Percentiles rank a stretch among this genome's conserved stretches.
phyloP scores from a whole-genome alignment of 257 asterid genomes.

The Gardenia jasminoides region DNA sequence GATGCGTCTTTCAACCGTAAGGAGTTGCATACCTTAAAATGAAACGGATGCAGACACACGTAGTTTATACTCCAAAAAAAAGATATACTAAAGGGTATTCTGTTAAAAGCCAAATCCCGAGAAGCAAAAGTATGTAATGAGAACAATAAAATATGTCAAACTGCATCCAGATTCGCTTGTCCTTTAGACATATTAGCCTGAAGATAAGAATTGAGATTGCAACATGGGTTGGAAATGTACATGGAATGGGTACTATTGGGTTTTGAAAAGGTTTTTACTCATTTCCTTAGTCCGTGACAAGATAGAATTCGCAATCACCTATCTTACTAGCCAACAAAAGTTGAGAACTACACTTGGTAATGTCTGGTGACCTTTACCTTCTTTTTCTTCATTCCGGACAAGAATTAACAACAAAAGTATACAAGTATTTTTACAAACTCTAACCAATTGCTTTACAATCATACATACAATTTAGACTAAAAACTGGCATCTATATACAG shows the following conservation, averaged over 20 bases:
- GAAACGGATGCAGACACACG: no score
- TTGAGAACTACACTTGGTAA: no score
- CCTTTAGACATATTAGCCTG: neutral
- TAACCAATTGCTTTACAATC: neutral
- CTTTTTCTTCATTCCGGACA: neutral
- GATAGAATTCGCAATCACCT: no score
- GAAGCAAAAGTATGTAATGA: neutral
- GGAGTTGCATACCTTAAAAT: no score
- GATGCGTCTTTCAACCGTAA: no score
- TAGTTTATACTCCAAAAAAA: no score
- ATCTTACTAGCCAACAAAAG: no score
- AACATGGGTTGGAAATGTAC: neutral
- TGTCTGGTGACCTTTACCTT: neutral
- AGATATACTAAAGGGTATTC: no score
- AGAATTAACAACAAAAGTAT: neutral
- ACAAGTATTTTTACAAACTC: neutral
- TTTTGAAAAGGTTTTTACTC: neutral
- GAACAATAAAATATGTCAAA: no score
- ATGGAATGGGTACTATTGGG: neutral
- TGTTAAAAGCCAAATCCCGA: neutral
- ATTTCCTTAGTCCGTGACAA: neutral
- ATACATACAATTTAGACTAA: no score
- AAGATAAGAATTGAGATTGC: no score
- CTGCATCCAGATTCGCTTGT: neutral
- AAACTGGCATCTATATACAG: neutral